These are phyloP conservation scores for Microbotryum lychnidis-dioicae DNA, from an alignment of 1,284 basidiomycete species.

Conservation along the genomic window DNA sequence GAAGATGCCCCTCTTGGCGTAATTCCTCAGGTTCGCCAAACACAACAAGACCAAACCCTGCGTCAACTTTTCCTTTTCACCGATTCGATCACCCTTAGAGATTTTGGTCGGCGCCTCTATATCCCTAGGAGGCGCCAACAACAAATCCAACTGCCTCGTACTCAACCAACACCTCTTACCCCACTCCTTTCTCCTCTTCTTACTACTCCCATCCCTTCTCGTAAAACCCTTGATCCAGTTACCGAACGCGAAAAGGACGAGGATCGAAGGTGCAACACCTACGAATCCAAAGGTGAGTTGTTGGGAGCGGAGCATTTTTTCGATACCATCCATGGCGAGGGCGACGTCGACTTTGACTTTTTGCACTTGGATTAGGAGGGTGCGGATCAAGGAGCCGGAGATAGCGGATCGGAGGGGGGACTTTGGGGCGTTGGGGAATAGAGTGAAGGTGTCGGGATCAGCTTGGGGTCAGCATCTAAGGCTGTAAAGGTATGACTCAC, in stretches of 20 bases:
- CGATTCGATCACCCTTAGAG: slow-evolving; percentile 39
- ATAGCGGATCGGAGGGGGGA: slow-evolving; percentile 72
- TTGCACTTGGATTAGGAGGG: slow-evolving; percentile 86
- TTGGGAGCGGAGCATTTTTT: slow-evolving; percentile 86
- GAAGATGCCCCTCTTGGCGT: slow-evolving; percentile 37
- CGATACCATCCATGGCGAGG: slow-evolving; percentile 74
- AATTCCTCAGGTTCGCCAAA: slow-evolving; percentile 40
- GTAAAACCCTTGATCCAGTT: slow-evolving; percentile 45
- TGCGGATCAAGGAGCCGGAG: slow-evolving; percentile 71
- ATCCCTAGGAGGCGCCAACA: neutral
- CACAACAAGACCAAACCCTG: slow-evolving; percentile 47
- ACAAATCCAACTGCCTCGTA: slow-evolving; percentile 36
- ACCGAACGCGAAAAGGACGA: slow-evolving; percentile 55
- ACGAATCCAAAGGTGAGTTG: slow-evolving; percentile 96
- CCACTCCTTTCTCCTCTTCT: slow-evolving; percentile 40
- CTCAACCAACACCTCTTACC: slow-evolving; percentile 40
- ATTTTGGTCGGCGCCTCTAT: slow-evolving; percentile 22
- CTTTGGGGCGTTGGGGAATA: slow-evolving; percentile 25
- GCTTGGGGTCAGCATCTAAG: neutral
- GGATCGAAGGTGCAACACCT: slow-evolving; percentile 82
- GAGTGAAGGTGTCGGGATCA: neutral
- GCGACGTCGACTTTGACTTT: slow-evolving; percentile 96
- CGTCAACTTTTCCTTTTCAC: slow-evolving; percentile 37
- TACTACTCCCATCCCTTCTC: slow-evolving; percentile 19
- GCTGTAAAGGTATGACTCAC: slow-evolving; percentile 32